Percentiles rank a stretch among this genome's conserved stretches.
Conservation (phyloP, 129 eudicot genomes). For the Saposhnikovia divaricata region DNA sequence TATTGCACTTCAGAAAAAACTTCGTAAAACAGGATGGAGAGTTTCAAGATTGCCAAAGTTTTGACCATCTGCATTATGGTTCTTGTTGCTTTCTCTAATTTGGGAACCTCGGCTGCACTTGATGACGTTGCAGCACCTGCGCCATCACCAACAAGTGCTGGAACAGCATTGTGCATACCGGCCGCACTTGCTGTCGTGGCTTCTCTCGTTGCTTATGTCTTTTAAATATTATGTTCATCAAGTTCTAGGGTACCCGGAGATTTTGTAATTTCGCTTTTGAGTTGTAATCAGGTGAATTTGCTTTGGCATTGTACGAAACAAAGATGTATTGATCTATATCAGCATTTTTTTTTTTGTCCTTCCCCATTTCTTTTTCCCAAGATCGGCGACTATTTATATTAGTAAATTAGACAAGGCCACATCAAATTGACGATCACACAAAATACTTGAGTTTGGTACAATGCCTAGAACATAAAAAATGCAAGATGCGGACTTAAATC, state of each 20-base stretch:
- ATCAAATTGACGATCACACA: too few relatives aligned
- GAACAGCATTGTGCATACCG: not conserved
- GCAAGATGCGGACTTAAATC: too few relatives aligned
- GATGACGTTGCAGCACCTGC: slow-evolving; percentile 16
- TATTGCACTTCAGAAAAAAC: not conserved
- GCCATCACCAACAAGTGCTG: slow-evolving; percentile 1
- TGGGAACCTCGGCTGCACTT: slow-evolving; percentile 19
- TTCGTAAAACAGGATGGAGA: slow-evolving; percentile 17
- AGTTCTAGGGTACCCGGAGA: not conserved
- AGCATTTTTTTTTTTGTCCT: too few relatives aligned
- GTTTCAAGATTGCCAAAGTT: slow-evolving; percentile 21
- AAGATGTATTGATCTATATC: not conserved
- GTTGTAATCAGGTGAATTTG: not conserved
- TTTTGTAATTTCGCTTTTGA: not conserved
- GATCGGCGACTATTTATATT: too few relatives aligned
- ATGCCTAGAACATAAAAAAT: too few relatives aligned
- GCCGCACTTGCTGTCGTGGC: not conserved
- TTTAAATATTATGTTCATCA: not conserved
- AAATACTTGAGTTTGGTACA: too few relatives aligned
- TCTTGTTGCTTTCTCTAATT: slow-evolving; percentile 13
- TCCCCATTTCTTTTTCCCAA: too few relatives aligned
- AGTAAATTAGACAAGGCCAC: too few relatives aligned
- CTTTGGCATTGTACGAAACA: not conserved
- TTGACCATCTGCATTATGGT: slow-evolving; percentile 23
- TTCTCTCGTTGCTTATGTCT: not conserved